These are phyloP conservation scores for Phoenix dactylifera DNA, from an alignment of 176 grass and related monocot species.

Conservation along the genomic window DNA sequence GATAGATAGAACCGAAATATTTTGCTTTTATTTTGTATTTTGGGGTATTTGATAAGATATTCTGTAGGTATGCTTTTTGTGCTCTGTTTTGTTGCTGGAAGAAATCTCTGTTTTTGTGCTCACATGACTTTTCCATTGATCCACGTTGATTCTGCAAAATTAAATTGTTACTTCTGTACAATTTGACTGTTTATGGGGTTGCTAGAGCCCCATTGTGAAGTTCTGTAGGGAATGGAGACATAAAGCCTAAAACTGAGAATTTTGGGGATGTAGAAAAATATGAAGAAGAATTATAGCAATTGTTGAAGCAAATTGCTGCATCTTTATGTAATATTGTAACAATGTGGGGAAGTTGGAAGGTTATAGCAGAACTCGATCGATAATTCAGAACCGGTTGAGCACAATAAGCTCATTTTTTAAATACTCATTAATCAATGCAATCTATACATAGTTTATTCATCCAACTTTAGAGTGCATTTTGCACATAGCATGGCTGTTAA, in stretches of 20 bases:
- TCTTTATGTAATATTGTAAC: constrained; percentile 20
- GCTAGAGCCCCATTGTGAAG: constrained; percentile 28
- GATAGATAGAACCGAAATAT: no score
- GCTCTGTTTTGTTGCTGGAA: no score
- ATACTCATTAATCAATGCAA: constrained; percentile 37
- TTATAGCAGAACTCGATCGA: constrained; percentile 33
- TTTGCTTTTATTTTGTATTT: no score
- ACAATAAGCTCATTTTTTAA: constrained; percentile 15
- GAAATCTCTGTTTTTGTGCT: no score
- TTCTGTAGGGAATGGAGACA: constrained; percentile 38
- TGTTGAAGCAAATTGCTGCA: constrained; percentile 21
- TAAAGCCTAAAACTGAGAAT: constrained; percentile 46
- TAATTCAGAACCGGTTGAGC: constrained; percentile 35
- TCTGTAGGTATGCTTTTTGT: no score
- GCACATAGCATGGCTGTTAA: no score
- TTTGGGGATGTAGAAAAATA: constrained; percentile 9
- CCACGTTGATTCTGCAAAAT: no score
- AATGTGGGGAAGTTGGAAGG: constrained; percentile 25
- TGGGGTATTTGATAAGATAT: no score
- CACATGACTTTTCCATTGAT: no score
- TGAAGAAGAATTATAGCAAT: constrained; percentile 15
- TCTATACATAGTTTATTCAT: background rate
- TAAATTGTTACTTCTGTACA: no score
- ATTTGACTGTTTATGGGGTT: constrained; percentile 40
- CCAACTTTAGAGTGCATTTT: no score